phyloP scores from a whole-genome alignment of 1,139 yeast species.

The Protomyces gravidus region DNA sequence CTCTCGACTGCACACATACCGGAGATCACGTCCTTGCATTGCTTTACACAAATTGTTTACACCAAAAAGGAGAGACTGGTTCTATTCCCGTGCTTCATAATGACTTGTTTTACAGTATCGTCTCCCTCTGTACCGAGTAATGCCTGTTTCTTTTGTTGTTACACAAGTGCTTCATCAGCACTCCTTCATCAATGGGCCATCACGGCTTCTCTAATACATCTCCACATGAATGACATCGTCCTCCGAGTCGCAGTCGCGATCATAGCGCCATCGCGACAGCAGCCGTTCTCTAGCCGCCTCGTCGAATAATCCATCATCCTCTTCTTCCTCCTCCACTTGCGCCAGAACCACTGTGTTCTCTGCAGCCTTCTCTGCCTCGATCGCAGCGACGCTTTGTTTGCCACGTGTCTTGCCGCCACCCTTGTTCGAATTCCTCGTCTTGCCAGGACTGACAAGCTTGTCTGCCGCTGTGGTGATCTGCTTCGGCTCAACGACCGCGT shows the following conservation, averaged over 20 bases:
- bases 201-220: no score
- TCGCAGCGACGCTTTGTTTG: background rate
- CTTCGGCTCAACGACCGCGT: background rate
- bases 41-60: background rate
- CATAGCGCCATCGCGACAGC: slow-evolving; percentile 13
- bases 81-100: background rate
- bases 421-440: background rate
- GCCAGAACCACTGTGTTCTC: background rate
- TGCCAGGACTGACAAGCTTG: background rate
- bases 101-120: background rate
- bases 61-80: no score
- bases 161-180: no score
- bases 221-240: slow-evolving; percentile 27
- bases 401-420: background rate
- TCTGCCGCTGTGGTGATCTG: background rate
- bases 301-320: background rate
- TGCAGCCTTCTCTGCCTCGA: background rate
- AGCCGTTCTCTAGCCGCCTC: background rate
- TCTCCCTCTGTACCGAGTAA: background rate
- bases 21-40: background rate
- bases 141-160: background rate
- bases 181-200: no score
- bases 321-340: background rate
- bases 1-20: background rate
- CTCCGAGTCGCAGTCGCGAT: slow-evolving; percentile 23